phyloP scores from a whole-genome alignment of 305 asterid genomes.

The Coffea humblotiana region DNA sequence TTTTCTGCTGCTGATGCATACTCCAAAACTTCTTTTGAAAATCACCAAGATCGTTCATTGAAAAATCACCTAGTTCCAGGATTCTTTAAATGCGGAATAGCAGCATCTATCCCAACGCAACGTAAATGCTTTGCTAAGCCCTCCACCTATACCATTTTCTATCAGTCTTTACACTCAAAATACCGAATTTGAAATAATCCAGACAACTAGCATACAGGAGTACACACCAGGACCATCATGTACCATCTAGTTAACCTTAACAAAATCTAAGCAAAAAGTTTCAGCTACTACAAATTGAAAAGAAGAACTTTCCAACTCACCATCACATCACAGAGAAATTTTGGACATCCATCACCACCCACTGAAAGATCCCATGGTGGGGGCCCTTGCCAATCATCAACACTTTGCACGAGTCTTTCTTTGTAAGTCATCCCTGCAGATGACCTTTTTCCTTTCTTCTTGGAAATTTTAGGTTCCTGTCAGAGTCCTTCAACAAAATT shows the following conservation, averaged over 20 bases:
- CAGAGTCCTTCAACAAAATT: slow-evolving; percentile 66
- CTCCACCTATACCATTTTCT: slow-evolving; percentile 57
- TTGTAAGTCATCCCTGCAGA: slow-evolving; percentile 38
- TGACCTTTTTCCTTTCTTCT: slow-evolving; percentile 55
- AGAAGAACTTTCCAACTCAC: slow-evolving; percentile 34
- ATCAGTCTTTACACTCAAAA: neutral
- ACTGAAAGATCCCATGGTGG: slow-evolving; percentile 78
- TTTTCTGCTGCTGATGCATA: neutral
- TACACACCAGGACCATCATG: neutral
- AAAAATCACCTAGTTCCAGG: slow-evolving; percentile 69
- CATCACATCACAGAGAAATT: slow-evolving; percentile 94
- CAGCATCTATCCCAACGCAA: slow-evolving; percentile 96
- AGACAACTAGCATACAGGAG: neutral
- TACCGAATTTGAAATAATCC: neutral
- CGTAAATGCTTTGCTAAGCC: slow-evolving; percentile 95
- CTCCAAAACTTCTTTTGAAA: neutral
- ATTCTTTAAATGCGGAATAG: slow-evolving; percentile 67
- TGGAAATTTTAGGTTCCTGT: slow-evolving; percentile 67
- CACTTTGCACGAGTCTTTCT: slow-evolving; percentile 32
- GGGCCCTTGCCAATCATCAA: slow-evolving; percentile 74
- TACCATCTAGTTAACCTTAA: neutral
- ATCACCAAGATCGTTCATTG: slow-evolving; percentile 9
- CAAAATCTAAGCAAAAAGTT: neutral
- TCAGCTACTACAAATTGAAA: neutral
- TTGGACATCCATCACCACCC: slow-evolving; percentile 87